Evolutionary conservation across 805 yeast genomes (phyloP), one percentile per base, ranked within the genome.

Genomic region (Metschnikowia cerradonensis): DNA sequence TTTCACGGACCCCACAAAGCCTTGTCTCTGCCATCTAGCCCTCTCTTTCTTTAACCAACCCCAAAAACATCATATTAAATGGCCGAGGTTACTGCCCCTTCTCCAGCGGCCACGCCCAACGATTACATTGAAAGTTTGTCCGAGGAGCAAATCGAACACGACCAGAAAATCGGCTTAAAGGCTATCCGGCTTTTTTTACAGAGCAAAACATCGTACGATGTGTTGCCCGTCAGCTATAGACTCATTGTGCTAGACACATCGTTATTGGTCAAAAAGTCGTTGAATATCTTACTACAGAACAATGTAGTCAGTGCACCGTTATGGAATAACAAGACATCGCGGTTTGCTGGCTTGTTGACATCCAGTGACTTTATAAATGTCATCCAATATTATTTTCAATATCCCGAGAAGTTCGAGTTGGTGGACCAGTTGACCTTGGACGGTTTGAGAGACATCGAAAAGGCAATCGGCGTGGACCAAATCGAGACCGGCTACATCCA

Each of bases 271-370:
- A 91, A 92, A 69, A 90, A 92, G 65, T 88, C 97, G 4, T 76
- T 94, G 62, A 90, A 90, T 57, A 91, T 95, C 30, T 71, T 94
- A 53, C 75, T 94, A 47, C 98, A 94, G 65, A 94, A 94, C 67
- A 88, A 89, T 65, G 90, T 94, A 62, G 97, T 94, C 32, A 86
- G 96, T 49, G 98, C 98, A 4, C 99, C 99, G 2, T 74, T 94
- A 47, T 94, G 99, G 99, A 88, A 92, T 68, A 86, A 92, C 52
- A 81, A 86, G 62, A 82, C 88, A 14, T 87, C 96, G 14, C 78
- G 87, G 61, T 94, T 94, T 74, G 97, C 97, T 1, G 99, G 99
- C 3, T 78, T 94, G 54, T 75, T 94, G 60, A 94, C 98, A 3
- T 83, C 96, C 15, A 81, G 88, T 38, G 99, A 94, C 71, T 94